phyloP scores from a whole-genome alignment of 78 protist species.

The Planoprotostelium fungivorum region DNA sequence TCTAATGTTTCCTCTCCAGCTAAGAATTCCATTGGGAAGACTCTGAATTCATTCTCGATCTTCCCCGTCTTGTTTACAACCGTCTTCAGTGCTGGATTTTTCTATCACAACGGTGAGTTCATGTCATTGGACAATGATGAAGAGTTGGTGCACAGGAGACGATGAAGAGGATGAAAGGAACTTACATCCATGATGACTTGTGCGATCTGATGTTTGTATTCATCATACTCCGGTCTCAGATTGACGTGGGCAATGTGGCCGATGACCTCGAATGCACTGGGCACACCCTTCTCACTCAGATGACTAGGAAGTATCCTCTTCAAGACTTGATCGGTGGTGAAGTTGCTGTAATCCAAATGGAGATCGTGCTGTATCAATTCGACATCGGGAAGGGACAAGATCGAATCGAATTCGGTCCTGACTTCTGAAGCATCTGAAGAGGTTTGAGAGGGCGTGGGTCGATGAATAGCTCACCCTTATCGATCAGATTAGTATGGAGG shows the following conservation, averaged over 20 bases:
- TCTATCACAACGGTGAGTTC: not conserved
- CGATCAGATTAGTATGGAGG: not conserved
- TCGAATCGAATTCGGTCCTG: not conserved
- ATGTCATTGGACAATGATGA: not conserved
- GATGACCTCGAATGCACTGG: slow-evolving; percentile 78
- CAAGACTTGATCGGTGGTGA: slow-evolving; percentile 42
- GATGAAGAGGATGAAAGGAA: not conserved
- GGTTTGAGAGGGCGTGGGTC: not conserved
- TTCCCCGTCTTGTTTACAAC: slow-evolving; percentile 88
- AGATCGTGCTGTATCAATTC: slow-evolving; percentile 19
- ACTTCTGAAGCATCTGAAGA: not conserved
- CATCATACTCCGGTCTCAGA: slow-evolving; percentile 73
- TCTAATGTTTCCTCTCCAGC: slow-evolving; percentile 75
- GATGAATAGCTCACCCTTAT: not conserved
- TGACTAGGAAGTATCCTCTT: slow-evolving; percentile 45
- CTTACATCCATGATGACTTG: slow-evolving; percentile 71
- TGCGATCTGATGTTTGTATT: slow-evolving; percentile 83
- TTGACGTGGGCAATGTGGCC: slow-evolving; percentile 95
- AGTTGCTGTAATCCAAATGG: slow-evolving; percentile 33
- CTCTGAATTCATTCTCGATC: slow-evolving; percentile 83
- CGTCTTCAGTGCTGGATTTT: slow-evolving; percentile 63
- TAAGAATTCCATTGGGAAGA: slow-evolving; percentile 86
- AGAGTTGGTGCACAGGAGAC: not conserved
- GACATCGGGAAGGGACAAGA: not conserved
- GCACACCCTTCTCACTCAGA: slow-evolving; percentile 28